phyloP scores from a whole-genome alignment of 345 rosid genomes.

The Eucalyptus tenuipes region DNA sequence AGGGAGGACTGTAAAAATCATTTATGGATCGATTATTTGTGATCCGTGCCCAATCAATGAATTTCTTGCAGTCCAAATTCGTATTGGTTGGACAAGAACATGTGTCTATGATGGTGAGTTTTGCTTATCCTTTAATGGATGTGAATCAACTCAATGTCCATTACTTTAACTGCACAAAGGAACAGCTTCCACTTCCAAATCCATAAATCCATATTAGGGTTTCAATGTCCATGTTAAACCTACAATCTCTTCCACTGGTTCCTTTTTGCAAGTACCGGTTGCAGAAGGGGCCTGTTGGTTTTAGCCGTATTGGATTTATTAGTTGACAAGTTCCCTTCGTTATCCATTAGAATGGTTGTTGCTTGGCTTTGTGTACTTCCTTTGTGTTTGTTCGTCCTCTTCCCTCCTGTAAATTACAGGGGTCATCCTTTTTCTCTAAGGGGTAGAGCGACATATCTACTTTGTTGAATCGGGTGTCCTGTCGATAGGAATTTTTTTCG shows the following conservation, averaged over 20 bases:
- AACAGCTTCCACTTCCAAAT: not conserved
- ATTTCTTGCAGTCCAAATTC: constrained; percentile 27
- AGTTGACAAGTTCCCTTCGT: not conserved
- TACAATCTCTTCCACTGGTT: not conserved
- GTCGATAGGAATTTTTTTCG: not conserved
- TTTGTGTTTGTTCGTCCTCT: not conserved
- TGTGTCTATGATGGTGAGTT: constrained; percentile 29
- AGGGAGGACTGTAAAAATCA: constrained; percentile 29
- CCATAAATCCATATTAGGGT: not conserved
- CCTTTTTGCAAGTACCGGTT: not conserved
- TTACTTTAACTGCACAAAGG: not conserved
- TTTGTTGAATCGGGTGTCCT: not conserved
- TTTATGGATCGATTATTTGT: constrained; percentile 14
- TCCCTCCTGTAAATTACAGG: not conserved
- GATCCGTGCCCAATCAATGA: constrained; percentile 41
- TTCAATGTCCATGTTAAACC: not conserved
- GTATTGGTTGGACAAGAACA: constrained; percentile 2
- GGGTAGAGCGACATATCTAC: not conserved
- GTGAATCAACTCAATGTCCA: not conserved
- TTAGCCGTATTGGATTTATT: not conserved
- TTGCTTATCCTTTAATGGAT: not conserved
- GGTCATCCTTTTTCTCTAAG: not conserved
- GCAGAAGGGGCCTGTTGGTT: not conserved
- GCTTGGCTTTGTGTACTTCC: not conserved
- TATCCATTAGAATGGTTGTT: not conserved